Evolutionary conservation across 1,284 basidiomycete species (phyloP).

Genomic region (Cryptococcus amylolentus): DNA sequence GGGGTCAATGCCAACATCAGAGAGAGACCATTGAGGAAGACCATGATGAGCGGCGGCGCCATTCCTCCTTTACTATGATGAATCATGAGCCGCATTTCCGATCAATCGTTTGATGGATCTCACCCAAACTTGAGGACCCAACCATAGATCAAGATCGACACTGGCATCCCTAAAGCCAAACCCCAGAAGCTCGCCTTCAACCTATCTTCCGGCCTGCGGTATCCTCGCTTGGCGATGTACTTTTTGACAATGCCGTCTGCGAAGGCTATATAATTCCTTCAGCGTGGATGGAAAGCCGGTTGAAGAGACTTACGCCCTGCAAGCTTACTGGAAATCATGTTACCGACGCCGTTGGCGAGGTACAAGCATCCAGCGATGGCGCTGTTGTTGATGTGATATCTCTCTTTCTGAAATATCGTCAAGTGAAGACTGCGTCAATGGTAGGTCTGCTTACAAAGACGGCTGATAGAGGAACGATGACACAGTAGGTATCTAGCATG

Average conservation of each 20-base stretch:
- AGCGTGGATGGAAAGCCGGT: neutral
- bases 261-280: slow-evolving; percentile 32
- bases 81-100: neutral
- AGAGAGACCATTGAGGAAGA: slow-evolving; percentile 50
- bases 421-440: slow-evolving; percentile 5
- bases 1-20: slow-evolving; percentile 55
- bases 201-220: slow-evolving; percentile 60
- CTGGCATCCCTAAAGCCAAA: slow-evolving; percentile 52
- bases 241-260: slow-evolving; percentile 56
- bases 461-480: slow-evolving; percentile 13
- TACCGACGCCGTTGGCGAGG: slow-evolving; percentile 61
- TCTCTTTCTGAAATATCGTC: slow-evolving; percentile 51
- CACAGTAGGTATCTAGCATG: slow-evolving; percentile 38
- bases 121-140: slow-evolving; percentile 38
- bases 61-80: slow-evolving; percentile 35
- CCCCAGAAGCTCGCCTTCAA: slow-evolving; percentile 56
- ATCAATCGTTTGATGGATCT: neutral
- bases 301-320: slow-evolving; percentile 50
- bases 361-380: slow-evolving; percentile 62
- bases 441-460: slow-evolving; percentile 20
- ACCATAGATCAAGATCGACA: slow-evolving; percentile 44
- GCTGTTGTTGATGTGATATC: slow-evolving; percentile 60
- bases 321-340: slow-evolving; percentile 58
- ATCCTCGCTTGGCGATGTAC: slow-evolving; percentile 54
- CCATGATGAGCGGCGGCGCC: slow-evolving; percentile 33